Base-by-base conservation (phyloP, 768 basidiomycete genomes). In the Fomitopsis serialis region DNA sequence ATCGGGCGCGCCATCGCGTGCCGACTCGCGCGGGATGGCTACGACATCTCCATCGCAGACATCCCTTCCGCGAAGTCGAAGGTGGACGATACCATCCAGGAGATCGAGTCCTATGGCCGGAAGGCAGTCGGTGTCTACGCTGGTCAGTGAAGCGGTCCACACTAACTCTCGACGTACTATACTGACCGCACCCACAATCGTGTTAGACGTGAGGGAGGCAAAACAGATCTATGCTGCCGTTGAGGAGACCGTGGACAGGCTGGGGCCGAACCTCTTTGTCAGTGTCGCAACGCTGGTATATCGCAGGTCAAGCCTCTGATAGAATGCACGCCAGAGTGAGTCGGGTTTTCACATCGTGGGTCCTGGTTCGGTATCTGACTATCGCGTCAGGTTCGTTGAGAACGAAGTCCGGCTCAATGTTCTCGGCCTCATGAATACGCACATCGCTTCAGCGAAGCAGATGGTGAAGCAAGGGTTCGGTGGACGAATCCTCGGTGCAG, bases 1-100 rank as follows among this genome's bases (percentile, higher is more conserved):
- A 78, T 80, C 13, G 80, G 79, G 0, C 68, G 69, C 35, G 75
- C 73, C 32, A 75, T 80, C 37, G 75, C 77, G 7, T 55, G 71
- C 4, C 71, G 76, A 4, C 72, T 82, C 11, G 75, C 79, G 19
- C 53, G 61, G 11, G 79, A 77, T 50, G 78, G 79, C 3, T 74
- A 70, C 57, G 67, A 77, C 45, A 58, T 81, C 40, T 73, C 70
- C n/a, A 55, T 80, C 44, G 79, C 75, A 21, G 80, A 78, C 54
- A 60, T 77, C 50, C 59, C 64, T 8, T 42, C 58, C 3, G 63
- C 62, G 13, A 56, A 63, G 61, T 55, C 54, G 5, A 61, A 58
- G 45, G 60, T 64, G 25, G 55, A 60, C 37, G 56, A 54, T 11
- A 61, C 63, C 53, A 54, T 66, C 48, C 56, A 61, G 42, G 65